Evolutionary conservation across 1,139 yeast genomes (phyloP).

Genomic region (Yamadazyma diddensiae): DNA sequence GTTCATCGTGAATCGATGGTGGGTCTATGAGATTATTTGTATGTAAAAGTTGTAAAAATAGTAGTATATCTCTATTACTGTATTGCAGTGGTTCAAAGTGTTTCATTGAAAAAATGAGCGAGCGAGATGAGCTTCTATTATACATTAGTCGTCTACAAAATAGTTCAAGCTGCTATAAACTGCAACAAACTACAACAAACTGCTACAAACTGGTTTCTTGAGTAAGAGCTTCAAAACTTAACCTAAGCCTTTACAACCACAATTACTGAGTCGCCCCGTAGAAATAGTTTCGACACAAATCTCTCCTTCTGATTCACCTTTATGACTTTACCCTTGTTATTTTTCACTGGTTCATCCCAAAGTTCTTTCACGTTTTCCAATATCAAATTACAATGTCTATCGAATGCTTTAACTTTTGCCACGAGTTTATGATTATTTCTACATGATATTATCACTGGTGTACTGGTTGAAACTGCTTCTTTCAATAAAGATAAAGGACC

Average conservation of each 20-base stretch:
- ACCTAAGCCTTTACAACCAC: conserved; percentile 59
- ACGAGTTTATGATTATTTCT: conserved; percentile 90
- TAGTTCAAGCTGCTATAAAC: too few species aligned
- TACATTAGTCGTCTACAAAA: too few species aligned
- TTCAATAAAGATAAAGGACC: conserved; percentile 91
- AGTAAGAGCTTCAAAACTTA: too few species aligned
- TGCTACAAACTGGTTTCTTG: too few species aligned
- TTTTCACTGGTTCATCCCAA: conserved; percentile 74
- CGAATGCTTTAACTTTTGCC: conserved; percentile 91
- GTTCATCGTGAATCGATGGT: conserved; percentile 9
- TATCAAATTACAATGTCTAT: conserved; percentile 91
- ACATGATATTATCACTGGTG: conserved; percentile 83
- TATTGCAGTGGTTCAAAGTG: conserved; percentile 8
- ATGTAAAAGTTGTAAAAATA: conserved; percentile 24
- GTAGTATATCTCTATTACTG: conserved; percentile 20
- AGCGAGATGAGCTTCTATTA: not conserved
- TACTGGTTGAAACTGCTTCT: conserved; percentile 69
- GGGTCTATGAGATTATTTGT: conserved; percentile 21
- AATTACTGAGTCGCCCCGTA: conserved; percentile 94
- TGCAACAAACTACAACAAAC: not conserved
- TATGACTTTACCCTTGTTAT: conserved; percentile 67
- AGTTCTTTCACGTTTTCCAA: conserved; percentile 89
- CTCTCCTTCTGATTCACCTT: conserved; percentile 75
- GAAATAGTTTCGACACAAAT: conserved; percentile 82
- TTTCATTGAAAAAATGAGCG: not conserved